A percentile compares a stretch with the other conserved stretches of the same genome.
Evolutionary conservation across 2,329 filamentous ascomycete species (phyloP).

Genomic region (Ascochyta koolunga): DNA sequence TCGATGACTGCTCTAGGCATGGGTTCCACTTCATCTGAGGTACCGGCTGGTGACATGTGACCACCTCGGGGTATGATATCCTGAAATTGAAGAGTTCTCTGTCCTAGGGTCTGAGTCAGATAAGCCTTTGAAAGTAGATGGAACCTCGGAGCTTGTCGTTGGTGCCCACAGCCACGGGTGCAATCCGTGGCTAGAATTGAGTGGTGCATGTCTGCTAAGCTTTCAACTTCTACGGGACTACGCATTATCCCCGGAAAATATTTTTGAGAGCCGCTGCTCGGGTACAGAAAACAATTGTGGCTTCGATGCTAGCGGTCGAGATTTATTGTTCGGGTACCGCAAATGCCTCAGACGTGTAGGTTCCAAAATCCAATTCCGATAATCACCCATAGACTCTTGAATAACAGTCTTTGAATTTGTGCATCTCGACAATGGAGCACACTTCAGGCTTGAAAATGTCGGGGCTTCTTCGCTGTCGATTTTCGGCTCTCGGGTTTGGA

Average conservation of each 20-base stretch:
- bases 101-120: not conserved
- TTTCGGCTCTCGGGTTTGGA: not conserved
- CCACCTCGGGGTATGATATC: no score
- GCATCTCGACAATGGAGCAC: not conserved
- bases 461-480: not conserved
- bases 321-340: not conserved
- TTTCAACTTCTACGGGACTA: slow-evolving; percentile 5
- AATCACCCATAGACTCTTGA: not conserved
- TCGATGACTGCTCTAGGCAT: no score
- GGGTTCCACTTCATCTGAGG: no score
- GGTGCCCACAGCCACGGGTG: not conserved
- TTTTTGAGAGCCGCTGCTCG: not conserved
- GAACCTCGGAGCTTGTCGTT: not conserved
- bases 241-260: not conserved
- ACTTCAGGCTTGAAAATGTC: not conserved
- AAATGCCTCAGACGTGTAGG: not conserved
- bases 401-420: not conserved
- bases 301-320: not conserved
- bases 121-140: no score
- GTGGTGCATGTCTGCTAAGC: not conserved
- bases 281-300: not conserved
- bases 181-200: not conserved
- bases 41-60: no score
- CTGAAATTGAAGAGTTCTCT: not conserved
- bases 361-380: not conserved